Conservation (phyloP, 352 stramenopile species). For the Phytopythium kandeliae region DNA sequence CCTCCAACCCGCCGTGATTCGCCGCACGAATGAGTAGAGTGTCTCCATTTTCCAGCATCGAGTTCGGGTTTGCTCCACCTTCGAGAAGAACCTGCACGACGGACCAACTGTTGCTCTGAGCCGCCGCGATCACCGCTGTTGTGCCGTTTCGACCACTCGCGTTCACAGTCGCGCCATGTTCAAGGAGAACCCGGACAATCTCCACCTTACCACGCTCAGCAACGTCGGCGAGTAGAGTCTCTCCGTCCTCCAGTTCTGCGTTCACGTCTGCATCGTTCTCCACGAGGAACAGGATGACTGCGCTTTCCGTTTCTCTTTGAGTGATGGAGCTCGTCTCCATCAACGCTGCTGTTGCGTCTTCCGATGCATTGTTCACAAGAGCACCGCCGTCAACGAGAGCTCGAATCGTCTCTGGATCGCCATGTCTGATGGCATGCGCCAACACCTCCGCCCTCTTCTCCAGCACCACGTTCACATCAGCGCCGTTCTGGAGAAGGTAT, state of each 20-base stretch:
- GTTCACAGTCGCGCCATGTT: background rate
- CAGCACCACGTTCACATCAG: background rate
- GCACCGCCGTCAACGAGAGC: background rate
- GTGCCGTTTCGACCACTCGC: background rate
- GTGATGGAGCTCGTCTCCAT: too few relatives aligned
- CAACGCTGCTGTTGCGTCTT: too few relatives aligned
- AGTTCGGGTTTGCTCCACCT: background rate
- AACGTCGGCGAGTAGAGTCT: too few relatives aligned
- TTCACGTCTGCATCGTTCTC: background rate
- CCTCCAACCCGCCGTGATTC: too few relatives aligned
- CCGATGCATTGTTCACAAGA: background rate
- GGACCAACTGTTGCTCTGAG: background rate
- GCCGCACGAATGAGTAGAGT: too few relatives aligned
- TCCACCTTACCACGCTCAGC: too few relatives aligned
- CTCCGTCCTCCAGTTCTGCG: background rate
- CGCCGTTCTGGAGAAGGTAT: background rate
- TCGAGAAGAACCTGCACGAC: background rate
- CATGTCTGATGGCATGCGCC: too few relatives aligned
- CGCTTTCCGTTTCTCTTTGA: too few relatives aligned
- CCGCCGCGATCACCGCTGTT: background rate
- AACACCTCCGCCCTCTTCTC: too few relatives aligned
- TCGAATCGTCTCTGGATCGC: background rate
- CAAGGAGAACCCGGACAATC: background rate
- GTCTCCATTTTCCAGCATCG: background rate
- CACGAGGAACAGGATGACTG: background rate